Evolutionary conservation across 106 monocot species (phyloP).

Genomic region (Dendrobium officinale): DNA sequence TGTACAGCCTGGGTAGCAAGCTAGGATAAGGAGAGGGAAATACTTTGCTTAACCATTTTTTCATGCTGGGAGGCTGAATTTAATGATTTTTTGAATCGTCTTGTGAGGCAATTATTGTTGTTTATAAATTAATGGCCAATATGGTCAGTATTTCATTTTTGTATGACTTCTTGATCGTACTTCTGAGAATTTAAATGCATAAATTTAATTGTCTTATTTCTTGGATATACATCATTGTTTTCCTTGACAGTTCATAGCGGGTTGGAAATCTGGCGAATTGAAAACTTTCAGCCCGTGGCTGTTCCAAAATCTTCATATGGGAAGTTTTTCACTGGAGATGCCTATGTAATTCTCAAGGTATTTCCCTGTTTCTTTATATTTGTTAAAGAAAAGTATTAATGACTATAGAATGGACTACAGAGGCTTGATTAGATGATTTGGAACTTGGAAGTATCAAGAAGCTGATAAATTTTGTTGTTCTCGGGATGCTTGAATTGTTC

Average conservation of each 20-base stretch:
- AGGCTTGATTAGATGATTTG: too few relatives aligned
- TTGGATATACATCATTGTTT: not conserved
- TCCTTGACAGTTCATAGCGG: slow-evolving; percentile 52
- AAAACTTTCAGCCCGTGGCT: slow-evolving; percentile 81
- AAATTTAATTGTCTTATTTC: not conserved
- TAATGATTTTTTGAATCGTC: not conserved
- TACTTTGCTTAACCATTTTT: not conserved
- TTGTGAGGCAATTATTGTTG: not conserved
- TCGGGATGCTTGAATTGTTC: too few relatives aligned
- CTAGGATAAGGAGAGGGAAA: not conserved
- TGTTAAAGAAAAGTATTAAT: not conserved
- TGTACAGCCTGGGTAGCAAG: not conserved
- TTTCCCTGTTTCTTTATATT: not conserved
- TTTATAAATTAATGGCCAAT: not conserved
- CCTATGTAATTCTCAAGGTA: slow-evolving; percentile 91
- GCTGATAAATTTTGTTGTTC: too few relatives aligned
- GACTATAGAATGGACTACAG: not conserved
- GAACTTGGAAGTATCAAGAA: too few relatives aligned
- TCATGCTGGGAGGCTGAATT: not conserved
- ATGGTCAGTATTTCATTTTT: not conserved
- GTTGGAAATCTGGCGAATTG: slow-evolving; percentile 90
- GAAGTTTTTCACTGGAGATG: slow-evolving; percentile 85
- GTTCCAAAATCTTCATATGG: slow-evolving; percentile 70
- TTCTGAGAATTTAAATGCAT: not conserved
- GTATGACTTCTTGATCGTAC: not conserved